Conservation (phyloP, 495 filamentous ascomycete species). For the Pyrenula massariospora region DNA sequence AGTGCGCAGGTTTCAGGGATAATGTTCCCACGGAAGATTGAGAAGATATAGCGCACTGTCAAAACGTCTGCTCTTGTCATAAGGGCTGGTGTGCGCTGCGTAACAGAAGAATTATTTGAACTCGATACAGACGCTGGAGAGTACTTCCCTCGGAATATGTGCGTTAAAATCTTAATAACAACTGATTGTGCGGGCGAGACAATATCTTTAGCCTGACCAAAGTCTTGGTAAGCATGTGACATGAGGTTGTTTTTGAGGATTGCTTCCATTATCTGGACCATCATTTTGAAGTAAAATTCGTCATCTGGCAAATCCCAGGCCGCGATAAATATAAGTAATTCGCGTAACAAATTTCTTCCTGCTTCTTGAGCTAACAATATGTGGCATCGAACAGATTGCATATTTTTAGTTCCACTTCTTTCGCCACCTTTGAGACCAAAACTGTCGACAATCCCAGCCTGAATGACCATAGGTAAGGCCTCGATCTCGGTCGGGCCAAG, state of each 20-base stretch:
- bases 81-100: conserved; percentile 20
- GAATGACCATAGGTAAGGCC: conserved; percentile 87
- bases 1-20: conserved; percentile 87
- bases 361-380: conserved; percentile 77
- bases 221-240: conserved; percentile 80
- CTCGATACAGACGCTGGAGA: conserved; percentile 38
- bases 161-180: conserved; percentile 75
- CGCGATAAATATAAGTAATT: conserved; percentile 89
- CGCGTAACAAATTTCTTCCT: conserved; percentile 74
- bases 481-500: conserved; percentile 89
- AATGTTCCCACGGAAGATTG: conserved; percentile 80
- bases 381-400: conserved; percentile 77
- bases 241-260: conserved; percentile 79
- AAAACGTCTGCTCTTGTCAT: conserved; percentile 47
- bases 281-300: conserved; percentile 87
- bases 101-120: conserved; percentile 18
- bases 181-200: conserved; percentile 91
- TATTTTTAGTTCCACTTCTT: conserved; percentile 56
- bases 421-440: conserved; percentile 33
- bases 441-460: conserved; percentile 65
- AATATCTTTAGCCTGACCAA: conserved; percentile 86
- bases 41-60: conserved; percentile 81
- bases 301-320: conserved; percentile 91
- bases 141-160: conserved; percentile 69
- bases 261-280: conserved; percentile 87